Conservation (phyloP, 768 basidiomycete genomes). For the Sporobolomyces phaffii region DNA sequence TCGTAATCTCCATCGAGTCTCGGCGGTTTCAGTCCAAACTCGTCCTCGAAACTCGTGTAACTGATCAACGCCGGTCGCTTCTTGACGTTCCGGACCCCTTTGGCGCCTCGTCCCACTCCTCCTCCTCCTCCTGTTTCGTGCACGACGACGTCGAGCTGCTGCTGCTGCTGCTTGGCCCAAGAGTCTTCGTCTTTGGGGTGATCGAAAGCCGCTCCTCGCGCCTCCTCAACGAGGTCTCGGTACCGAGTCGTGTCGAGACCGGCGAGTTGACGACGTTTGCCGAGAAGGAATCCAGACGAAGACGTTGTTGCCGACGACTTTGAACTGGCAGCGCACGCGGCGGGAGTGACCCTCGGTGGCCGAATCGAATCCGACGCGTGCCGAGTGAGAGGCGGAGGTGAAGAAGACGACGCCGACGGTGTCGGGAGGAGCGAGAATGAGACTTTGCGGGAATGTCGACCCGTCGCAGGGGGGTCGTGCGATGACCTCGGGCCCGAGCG, state of each 20-base stretch:
- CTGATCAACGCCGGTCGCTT: conserved; percentile 14
- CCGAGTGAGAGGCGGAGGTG: not conserved
- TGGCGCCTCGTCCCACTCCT: not conserved
- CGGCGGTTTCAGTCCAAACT: conserved; percentile 20
- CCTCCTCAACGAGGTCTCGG: not conserved
- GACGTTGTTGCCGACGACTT: too few species aligned
- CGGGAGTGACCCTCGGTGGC: too few species aligned
- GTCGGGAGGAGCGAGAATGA: not conserved
- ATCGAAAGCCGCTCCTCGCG: too few species aligned
- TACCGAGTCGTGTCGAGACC: not conserved
- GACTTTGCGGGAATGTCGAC: not conserved
- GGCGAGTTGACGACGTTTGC: not conserved
- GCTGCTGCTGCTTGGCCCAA: too few species aligned
- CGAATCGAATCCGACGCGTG: too few species aligned
- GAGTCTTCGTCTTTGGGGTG: too few species aligned
- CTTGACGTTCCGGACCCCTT: not conserved
- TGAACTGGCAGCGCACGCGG: too few species aligned
- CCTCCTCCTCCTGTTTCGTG: not conserved
- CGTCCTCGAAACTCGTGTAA: conserved; percentile 30
- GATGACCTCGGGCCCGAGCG: too few species aligned
- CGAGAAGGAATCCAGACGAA: not conserved
- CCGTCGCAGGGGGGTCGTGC: too few species aligned
- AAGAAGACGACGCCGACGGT: not conserved
- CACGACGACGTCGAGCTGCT: not conserved
- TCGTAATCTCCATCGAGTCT: not conserved